These are phyloP conservation scores for Epichloe baconii DNA, from an alignment of 2,329 filamentous ascomycete species.

Conservation along the genomic window DNA sequence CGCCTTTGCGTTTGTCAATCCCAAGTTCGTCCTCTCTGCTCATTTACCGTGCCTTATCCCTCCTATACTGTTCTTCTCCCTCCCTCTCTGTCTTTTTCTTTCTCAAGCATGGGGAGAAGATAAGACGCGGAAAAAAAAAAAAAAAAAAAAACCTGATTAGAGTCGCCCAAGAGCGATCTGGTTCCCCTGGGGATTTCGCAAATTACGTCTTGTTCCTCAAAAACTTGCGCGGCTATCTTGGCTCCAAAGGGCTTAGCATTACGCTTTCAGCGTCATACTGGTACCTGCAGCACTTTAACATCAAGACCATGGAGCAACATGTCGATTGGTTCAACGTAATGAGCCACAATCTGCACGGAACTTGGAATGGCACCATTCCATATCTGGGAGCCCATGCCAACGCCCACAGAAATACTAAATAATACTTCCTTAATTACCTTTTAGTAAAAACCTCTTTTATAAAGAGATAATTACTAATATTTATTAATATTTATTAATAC, in stretches of 20 bases:
- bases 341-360: slow-evolving; percentile 31
- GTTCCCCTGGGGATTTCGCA: slow-evolving; percentile 11
- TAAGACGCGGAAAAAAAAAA: too few species aligned
- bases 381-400: slow-evolving; percentile 14
- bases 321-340: slow-evolving; percentile 33
- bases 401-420: too few species aligned
- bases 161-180: slow-evolving; percentile 12
- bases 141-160: too few species aligned
- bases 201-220: slow-evolving; percentile 14
- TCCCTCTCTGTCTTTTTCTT: too few species aligned
- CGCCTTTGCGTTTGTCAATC: slow-evolving; percentile 18
- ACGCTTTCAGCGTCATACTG: slow-evolving; percentile 6
- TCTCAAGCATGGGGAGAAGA: too few species aligned
- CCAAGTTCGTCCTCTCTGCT: too few species aligned
- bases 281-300: slow-evolving; percentile 9
- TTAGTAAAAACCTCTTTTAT: too few species aligned
- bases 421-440: too few species aligned
- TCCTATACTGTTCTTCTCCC: too few species aligned
- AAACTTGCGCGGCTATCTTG: slow-evolving; percentile 8
- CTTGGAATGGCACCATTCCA: slow-evolving; percentile 23
- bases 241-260: slow-evolving; percentile 2
- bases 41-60: too few species aligned
- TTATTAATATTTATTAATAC: too few species aligned
- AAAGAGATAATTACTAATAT: too few species aligned
- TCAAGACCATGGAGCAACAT: slow-evolving; percentile 5